Evolutionary conservation across 441 rosid genomes (phyloP).

Genomic region (Monsonia emarginata): DNA sequence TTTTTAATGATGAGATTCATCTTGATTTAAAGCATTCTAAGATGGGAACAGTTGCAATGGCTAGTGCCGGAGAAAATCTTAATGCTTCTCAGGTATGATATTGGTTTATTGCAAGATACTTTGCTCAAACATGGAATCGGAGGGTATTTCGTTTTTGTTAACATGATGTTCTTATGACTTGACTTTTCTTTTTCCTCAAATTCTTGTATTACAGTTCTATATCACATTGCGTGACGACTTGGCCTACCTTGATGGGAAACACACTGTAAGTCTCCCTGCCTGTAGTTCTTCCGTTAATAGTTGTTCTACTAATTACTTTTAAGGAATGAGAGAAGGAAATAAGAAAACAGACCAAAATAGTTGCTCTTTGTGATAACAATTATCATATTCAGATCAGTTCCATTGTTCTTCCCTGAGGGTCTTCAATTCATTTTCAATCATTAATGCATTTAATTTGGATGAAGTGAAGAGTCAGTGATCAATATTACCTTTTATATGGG

Average conservation of each 20-base stretch:
- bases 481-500: not conserved
- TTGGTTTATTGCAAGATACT: not conserved
- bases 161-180: constrained; percentile 13
- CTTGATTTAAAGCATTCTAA: constrained; percentile 75
- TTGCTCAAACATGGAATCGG: not conserved
- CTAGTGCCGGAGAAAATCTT: constrained; percentile 89
- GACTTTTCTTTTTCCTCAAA: not conserved
- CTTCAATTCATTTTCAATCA: not conserved
- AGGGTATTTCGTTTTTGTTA: not conserved
- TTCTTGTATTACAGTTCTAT: constrained; percentile 56
- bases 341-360: not conserved
- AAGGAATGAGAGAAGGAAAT: not conserved
- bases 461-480: not conserved
- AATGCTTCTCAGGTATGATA: constrained; percentile 84
- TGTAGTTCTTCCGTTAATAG: not conserved
- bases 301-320: not conserved
- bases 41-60: constrained; percentile 90
- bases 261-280: constrained; percentile 52
- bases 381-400: not conserved
- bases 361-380: not conserved
- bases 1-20: constrained; percentile 79
- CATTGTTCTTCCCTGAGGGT: not conserved
- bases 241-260: constrained; percentile 95
- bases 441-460: not conserved
- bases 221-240: constrained; percentile 76